Percentiles rank a stretch among this genome's conserved stretches.
phyloP scores from a whole-genome alignment of 1,284 basidiomycete species.

The Malassezia obtusa region DNA sequence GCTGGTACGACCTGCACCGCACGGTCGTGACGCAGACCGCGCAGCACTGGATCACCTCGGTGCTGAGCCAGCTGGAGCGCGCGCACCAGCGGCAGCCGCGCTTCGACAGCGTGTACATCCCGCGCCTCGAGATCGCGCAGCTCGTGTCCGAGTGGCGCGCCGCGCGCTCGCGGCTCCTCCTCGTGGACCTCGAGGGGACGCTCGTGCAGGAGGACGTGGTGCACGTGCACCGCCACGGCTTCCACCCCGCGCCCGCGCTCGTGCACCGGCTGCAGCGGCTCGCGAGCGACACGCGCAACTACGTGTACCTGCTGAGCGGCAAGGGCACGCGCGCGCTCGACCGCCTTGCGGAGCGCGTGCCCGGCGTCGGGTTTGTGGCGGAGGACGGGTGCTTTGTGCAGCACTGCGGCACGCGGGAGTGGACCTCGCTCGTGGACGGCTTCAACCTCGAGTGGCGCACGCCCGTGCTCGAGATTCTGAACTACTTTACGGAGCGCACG shows the following conservation, averaged over 20 bases:
- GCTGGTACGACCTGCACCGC: slow-evolving; percentile 75
- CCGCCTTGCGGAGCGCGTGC: slow-evolving; percentile 51
- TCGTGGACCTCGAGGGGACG: slow-evolving; percentile 71
- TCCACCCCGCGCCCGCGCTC: slow-evolving; percentile 55
- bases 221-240: slow-evolving; percentile 38
- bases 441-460: slow-evolving; percentile 69
- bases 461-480: slow-evolving; percentile 63
- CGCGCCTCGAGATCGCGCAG: slow-evolving; percentile 42
- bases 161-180: slow-evolving; percentile 57
- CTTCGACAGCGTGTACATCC: slow-evolving; percentile 37
- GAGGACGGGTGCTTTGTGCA: slow-evolving; percentile 80
- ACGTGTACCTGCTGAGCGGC: slow-evolving; percentile 74
- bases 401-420: slow-evolving; percentile 51
- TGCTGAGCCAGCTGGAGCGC: slow-evolving; percentile 53
- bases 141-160: slow-evolving; percentile 50
- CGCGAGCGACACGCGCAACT: slow-evolving; percentile 59
- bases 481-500: slow-evolving; percentile 73
- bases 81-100: slow-evolving; percentile 40
- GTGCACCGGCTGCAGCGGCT: slow-evolving; percentile 58
- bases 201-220: slow-evolving; percentile 53
- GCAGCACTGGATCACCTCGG: slow-evolving; percentile 69
- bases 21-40: slow-evolving; percentile 80
- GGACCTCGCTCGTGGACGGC: slow-evolving; percentile 70
- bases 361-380: slow-evolving; percentile 67
- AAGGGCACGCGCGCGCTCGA: slow-evolving; percentile 60